A percentile compares a stretch with the other conserved stretches of the same genome.
phyloP scores from a whole-genome alignment of 2,329 filamentous ascomycete genomes.

The Colletotrichum cereale region DNA sequence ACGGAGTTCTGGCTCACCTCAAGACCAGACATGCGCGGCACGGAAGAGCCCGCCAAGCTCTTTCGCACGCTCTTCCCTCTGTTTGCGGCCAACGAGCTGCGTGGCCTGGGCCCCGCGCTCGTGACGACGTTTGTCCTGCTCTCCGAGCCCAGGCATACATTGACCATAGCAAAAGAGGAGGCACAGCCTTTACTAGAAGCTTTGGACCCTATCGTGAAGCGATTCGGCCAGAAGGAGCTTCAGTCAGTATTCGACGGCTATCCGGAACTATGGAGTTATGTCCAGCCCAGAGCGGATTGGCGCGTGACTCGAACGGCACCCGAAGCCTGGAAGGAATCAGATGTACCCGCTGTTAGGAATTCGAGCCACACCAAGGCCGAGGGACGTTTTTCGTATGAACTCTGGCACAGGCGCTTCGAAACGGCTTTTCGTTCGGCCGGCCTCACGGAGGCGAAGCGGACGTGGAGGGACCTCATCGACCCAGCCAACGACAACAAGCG shows the following conservation, averaged over 20 bases:
- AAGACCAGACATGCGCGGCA: slow-evolving; percentile 44
- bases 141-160: slow-evolving; percentile 18
- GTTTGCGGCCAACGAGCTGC: neutral
- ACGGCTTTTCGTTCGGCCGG: slow-evolving; percentile 29
- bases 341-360: neutral
- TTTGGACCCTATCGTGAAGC: slow-evolving; percentile 33
- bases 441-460: slow-evolving; percentile 11
- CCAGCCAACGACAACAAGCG: slow-evolving; percentile 45
- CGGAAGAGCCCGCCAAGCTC: slow-evolving; percentile 24
- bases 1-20: slow-evolving; percentile 49
- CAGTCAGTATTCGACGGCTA: slow-evolving; percentile 23
- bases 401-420: slow-evolving; percentile 37
- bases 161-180: slow-evolving; percentile 3
- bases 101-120: slow-evolving; percentile 24
- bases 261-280: slow-evolving; percentile 30
- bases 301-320: slow-evolving; percentile 26
- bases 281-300: slow-evolving; percentile 35
- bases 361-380: neutral
- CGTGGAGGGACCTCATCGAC: slow-evolving; percentile 50
- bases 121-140: slow-evolving; percentile 38
- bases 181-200: slow-evolving; percentile 24
- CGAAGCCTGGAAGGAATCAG: slow-evolving; percentile 12
- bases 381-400: slow-evolving; percentile 29
- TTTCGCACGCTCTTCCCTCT: slow-evolving; percentile 17
- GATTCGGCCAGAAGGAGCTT: slow-evolving; percentile 29